These are phyloP conservation scores for Melampsora occidentalis DNA, from an alignment of 1,284 basidiomycete species.

Conservation along the genomic window DNA sequence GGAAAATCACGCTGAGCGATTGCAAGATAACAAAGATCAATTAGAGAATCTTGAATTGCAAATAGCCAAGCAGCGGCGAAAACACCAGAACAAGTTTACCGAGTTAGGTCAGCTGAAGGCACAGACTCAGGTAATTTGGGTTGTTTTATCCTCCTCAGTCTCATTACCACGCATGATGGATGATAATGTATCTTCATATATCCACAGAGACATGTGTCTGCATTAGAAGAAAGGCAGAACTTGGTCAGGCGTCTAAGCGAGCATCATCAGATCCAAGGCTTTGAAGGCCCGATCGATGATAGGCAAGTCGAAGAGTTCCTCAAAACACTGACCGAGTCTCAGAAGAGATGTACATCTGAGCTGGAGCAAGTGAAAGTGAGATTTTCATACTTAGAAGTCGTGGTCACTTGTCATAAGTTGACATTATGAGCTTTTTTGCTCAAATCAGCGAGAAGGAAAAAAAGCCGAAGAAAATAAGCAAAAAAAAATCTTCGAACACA, in stretches of 20 bases:
- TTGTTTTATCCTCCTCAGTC: no score
- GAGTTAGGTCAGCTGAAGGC: conserved; percentile 52
- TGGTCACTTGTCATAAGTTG: conserved; percentile 23
- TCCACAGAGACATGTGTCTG: conserved; percentile 68
- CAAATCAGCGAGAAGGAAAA: conserved; percentile 31
- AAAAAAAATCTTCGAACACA: conserved; percentile 47
- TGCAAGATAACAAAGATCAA: conserved; percentile 42
- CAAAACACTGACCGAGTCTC: conserved; percentile 62
- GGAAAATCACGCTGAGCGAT: conserved; percentile 31
- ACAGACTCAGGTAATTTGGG: conserved; percentile 52
- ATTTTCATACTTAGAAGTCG: not conserved
- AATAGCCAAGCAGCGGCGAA: conserved; percentile 47
- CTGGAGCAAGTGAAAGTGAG: conserved; percentile 65
- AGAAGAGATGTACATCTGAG: conserved; percentile 61
- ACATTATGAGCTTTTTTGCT: conserved; percentile 45
- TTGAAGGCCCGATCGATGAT: conserved; percentile 65
- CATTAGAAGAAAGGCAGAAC: conserved; percentile 70
- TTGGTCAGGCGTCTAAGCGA: conserved; percentile 69
- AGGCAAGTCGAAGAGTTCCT: conserved; percentile 70
- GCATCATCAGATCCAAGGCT: conserved; percentile 71
- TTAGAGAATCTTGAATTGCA: conserved; percentile 51
- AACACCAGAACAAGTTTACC: conserved; percentile 45
- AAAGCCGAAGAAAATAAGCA: conserved; percentile 47
- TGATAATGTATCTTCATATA: not conserved
- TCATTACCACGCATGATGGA: no score